phyloP scores from a whole-genome alignment of 1,284 basidiomycete species.

The Cronartium quercuum region DNA sequence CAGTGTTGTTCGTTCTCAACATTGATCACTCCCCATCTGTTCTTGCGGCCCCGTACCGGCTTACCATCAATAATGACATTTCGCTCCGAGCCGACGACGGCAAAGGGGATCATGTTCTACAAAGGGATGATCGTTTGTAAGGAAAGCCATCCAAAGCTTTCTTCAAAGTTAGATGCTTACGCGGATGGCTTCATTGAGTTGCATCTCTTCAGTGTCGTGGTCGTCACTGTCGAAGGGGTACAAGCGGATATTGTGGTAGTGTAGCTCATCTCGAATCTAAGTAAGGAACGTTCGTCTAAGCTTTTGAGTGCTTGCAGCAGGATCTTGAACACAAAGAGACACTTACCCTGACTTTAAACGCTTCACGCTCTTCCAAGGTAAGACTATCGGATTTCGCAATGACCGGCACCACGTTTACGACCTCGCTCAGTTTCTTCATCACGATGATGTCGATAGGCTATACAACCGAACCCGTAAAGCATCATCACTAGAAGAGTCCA shows the following conservation, averaged over 20 bases:
- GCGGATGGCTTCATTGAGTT: constrained; percentile 82
- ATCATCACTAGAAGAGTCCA: neutral
- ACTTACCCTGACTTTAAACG: constrained; percentile 81
- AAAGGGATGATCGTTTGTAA: constrained; percentile 17
- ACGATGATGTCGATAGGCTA: constrained; percentile 81
- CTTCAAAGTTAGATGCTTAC: constrained; percentile 54
- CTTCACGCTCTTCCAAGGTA: constrained; percentile 83
- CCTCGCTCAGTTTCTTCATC: constrained; percentile 97
- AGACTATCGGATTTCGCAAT: constrained; percentile 97
- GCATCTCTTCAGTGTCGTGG: constrained; percentile 75
- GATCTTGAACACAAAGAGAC: constrained; percentile 16
- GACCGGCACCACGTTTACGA: constrained; percentile 97
- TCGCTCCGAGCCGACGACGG: constrained; percentile 89
- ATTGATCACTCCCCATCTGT: constrained; percentile 96
- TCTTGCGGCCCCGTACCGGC: constrained; percentile 89
- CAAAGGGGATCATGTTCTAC: constrained; percentile 89
- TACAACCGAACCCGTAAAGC: constrained; percentile 39
- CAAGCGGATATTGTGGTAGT: constrained; percentile 84
- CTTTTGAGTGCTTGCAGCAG: neutral
- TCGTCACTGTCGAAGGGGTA: constrained; percentile 98
- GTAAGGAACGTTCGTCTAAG: neutral
- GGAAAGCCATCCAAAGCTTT: neutral
- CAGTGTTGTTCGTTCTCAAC: constrained; percentile 95
- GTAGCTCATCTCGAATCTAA: constrained; percentile 90
- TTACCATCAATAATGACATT: constrained; percentile 93